Evolutionary conservation across 768 basidiomycete species (phyloP).

Genomic region (Cubamyces lactineus): DNA sequence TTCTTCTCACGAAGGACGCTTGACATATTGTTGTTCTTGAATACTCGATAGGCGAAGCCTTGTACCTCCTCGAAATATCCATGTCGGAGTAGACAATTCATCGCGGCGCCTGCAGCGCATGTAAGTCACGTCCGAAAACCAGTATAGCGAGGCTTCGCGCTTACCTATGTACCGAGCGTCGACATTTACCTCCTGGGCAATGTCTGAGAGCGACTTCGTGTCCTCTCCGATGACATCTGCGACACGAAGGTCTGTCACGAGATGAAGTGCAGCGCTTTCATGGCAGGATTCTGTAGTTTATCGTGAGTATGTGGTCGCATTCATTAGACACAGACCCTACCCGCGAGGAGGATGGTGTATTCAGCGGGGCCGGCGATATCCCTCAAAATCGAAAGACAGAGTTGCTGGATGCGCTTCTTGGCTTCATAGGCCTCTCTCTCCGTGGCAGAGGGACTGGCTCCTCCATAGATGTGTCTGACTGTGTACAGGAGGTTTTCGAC

Average conservation of each 20-base stretch:
- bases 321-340: neutral
- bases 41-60: conserved; percentile 1
- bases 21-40: conserved; percentile 25
- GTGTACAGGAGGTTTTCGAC: neutral
- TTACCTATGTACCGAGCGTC: conserved; percentile 6
- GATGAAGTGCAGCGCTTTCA: conserved; percentile 15
- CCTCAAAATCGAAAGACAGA: neutral
- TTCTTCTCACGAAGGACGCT: conserved; percentile 3
- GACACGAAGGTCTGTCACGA: conserved; percentile 12
- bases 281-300: conserved; percentile 9
- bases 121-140: too few relatives aligned
- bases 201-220: conserved; percentile 4
- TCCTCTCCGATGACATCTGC: conserved; percentile 17
- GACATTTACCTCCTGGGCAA: neutral
- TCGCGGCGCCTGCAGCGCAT: conserved; percentile 3
- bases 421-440: conserved; percentile 6
- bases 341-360: conserved; percentile 19
- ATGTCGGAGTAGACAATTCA: conserved; percentile 13
- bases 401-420: conserved; percentile 1
- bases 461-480: neutral
- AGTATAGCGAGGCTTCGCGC: neutral
- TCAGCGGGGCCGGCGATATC: conserved; percentile 13
- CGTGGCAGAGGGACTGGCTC: neutral
- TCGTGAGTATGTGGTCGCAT: neutral
- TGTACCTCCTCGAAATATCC: conserved; percentile 20